These are phyloP conservation scores for Vickermania ingenoplastis DNA, from an alignment of 208 protist genomes.

Conservation along the genomic window DNA sequence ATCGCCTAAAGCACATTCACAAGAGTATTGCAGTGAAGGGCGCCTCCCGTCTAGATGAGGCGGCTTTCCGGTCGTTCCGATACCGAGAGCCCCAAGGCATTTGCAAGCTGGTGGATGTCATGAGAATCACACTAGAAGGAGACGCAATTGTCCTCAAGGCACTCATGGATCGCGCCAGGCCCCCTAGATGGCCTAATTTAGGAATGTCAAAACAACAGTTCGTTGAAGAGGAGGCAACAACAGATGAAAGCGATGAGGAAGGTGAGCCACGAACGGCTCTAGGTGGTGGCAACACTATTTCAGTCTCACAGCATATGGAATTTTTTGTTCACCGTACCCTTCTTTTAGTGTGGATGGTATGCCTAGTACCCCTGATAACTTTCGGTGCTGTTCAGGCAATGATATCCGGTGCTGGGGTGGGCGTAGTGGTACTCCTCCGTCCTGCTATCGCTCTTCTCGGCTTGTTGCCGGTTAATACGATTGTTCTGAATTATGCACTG, in stretches of 20 bases:
- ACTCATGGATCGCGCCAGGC: slow-evolving; percentile 44
- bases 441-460: slow-evolving; percentile 70
- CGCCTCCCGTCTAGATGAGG: slow-evolving; percentile 56
- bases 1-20: slow-evolving; percentile 61
- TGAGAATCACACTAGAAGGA: slow-evolving; percentile 57
- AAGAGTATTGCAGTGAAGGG: slow-evolving; percentile 66
- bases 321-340: slow-evolving; percentile 74
- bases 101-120: slow-evolving; percentile 78
- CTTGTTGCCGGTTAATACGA: slow-evolving; percentile 76
- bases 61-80: slow-evolving; percentile 32
- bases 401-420: slow-evolving; percentile 21
- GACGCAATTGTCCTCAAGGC: slow-evolving; percentile 70
- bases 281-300: slow-evolving; percentile 58
- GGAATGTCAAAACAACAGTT: slow-evolving; percentile 23
- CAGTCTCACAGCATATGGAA: slow-evolving; percentile 78
- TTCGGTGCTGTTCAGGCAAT: slow-evolving; percentile 40
- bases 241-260: slow-evolving; percentile 77
- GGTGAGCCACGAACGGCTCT: slow-evolving; percentile 49
- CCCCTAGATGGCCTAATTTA: slow-evolving; percentile 68
- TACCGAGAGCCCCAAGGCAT: slow-evolving; percentile 66
- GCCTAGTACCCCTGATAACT: slow-evolving; percentile 33
- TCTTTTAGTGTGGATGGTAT: slow-evolving; percentile 52
- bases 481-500: slow-evolving; percentile 64
- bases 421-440: slow-evolving; percentile 53
- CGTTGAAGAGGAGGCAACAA: slow-evolving; percentile 67